Evolutionary conservation across 495 filamentous ascomycete genomes (phyloP), one percentile per base, ranked within the genome.

Genomic region (Bombardia bombarda): DNA sequence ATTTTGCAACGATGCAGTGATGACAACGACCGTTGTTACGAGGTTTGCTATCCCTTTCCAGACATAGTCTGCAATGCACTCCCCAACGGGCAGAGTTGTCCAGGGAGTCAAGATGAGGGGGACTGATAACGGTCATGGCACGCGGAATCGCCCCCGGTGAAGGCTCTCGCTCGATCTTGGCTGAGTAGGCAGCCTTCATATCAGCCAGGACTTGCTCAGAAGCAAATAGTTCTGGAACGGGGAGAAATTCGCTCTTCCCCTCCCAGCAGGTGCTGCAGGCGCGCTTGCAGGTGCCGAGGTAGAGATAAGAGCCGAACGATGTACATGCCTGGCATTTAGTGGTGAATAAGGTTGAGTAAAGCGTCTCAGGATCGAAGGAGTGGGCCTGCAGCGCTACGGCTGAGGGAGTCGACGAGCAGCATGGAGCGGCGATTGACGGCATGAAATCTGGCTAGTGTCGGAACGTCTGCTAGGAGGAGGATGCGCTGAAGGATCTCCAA

Each of bases 401-500:
- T 38, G 52, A 51, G 16, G 4, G 51, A 57, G 32, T 56, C 46
- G 23, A 55, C 54, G 5, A 57, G 17, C 2, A 35, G 6, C 42
- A 47, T 50, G 14, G 54, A 54, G 18, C 53, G 40, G 17, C 37
- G 43, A 35, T 57, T 60, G 17, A 60, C 53, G 22, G 42, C 51
- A 4, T 51, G 49, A 38, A 61, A 55, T n/a, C 8, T 3, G 10
- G 45, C 47, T 21, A 61, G 35, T 3, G 45, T 40, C 3, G 36
- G 45, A 3, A 61, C 4, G 28, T 61, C 57, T 13, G 53, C 14
- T 13, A 14, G 12, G 6, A 31, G n/a, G 4, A 61, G 48, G 14
- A 58, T 21, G 2, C 42, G 12, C 1, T 14, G 38, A 25, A 49
- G 19, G 10, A 57, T 22, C 38, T 57, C 57, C 1, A 31, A 20